These are phyloP conservation scores for Wallacemonas sp. DNA, from an alignment of 208 protist species.

Conservation along the genomic window DNA sequence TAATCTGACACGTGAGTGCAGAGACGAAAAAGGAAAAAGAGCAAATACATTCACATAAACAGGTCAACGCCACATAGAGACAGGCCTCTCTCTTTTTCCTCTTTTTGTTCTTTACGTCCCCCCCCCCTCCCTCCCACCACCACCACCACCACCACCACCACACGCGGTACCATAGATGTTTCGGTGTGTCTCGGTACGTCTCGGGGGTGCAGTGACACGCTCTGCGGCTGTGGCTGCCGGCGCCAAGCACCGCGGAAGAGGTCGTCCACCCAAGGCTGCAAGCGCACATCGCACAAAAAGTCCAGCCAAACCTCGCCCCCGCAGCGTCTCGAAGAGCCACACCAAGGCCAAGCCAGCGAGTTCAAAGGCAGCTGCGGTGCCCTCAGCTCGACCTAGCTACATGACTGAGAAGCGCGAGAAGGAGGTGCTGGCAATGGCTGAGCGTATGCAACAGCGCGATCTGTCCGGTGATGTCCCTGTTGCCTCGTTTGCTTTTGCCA, in stretches of 20 bases:
- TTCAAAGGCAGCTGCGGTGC: not conserved
- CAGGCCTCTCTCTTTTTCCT: no score
- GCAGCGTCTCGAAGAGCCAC: not conserved
- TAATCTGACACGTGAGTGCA: no score
- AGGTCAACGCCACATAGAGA: no score
- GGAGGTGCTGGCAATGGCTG: slow-evolving; percentile 62
- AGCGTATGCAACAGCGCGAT: slow-evolving; percentile 83
- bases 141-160: not conserved
- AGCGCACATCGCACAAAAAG: not conserved
- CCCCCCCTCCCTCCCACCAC: not conserved
- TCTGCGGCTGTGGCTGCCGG: slow-evolving; percentile 1
- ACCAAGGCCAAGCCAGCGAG: not conserved
- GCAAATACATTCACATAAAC: no score
- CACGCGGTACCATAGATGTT: slow-evolving; percentile 7
- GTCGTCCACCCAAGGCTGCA: not conserved
- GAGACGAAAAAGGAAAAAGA: no score
- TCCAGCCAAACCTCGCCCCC: not conserved
- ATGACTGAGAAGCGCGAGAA: slow-evolving; percentile 68
- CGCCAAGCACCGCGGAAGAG: not conserved
- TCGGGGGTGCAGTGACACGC: slow-evolving; percentile 20
- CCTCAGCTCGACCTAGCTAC: slow-evolving; percentile 37
- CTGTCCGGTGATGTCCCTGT: slow-evolving; percentile 80
- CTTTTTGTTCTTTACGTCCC: no score
- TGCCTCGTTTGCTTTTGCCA: slow-evolving; percentile 79
- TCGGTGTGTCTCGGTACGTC: not conserved